phyloP scores from a whole-genome alignment of 805 yeast genomes.

The Saccharomycopsis fibuligera region DNA sequence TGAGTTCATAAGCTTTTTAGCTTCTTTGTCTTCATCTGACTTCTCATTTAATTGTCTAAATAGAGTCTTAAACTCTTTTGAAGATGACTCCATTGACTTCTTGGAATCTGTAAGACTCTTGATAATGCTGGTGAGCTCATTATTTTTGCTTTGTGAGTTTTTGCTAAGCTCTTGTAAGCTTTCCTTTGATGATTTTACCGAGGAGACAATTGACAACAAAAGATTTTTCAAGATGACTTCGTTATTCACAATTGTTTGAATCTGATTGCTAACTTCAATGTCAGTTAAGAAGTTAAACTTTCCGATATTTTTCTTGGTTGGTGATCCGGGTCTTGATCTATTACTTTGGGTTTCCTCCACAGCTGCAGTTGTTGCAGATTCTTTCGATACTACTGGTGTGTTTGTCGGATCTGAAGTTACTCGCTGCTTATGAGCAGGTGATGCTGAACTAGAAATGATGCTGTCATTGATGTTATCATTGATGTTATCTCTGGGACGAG shows the following conservation, averaged over 20 bases:
- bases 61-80: neutral
- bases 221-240: slow-evolving; percentile 17
- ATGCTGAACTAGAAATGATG: neutral
- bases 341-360: neutral
- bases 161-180: slow-evolving; percentile 9
- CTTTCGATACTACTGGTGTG: too few relatives aligned
- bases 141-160: slow-evolving; percentile 6
- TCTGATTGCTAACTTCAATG: slow-evolving; percentile 13
- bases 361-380: too few relatives aligned
- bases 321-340: neutral
- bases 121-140: slow-evolving; percentile 8
- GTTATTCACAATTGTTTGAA: slow-evolving; percentile 15
- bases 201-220: slow-evolving; percentile 10
- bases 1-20: too few relatives aligned
- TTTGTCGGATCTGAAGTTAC: too few relatives aligned
- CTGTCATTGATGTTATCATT: neutral
- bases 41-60: neutral
- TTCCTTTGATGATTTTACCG: slow-evolving; percentile 8
- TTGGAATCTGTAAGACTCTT: neutral
- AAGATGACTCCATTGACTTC: neutral
- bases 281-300: slow-evolving; percentile 16
- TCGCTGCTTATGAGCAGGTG: too few relatives aligned
- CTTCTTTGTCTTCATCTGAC: too few relatives aligned
- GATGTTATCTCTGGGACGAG: neutral
- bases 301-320: neutral